Evolutionary conservation across 1,284 basidiomycete genomes (phyloP), one percentile per base, ranked within the genome.

Genomic region (Blastosporella zonata): DNA sequence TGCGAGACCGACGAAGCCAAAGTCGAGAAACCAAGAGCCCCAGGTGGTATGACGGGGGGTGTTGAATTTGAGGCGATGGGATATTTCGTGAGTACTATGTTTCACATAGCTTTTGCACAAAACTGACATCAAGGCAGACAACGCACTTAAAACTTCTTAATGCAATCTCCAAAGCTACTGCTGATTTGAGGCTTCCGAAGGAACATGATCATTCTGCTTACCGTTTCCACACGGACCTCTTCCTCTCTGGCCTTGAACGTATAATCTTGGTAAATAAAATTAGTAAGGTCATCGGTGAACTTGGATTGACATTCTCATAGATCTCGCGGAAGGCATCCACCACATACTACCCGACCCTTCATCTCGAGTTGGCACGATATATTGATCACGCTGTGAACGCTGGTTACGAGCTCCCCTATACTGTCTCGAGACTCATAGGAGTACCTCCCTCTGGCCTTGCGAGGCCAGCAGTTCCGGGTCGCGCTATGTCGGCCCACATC

Each of bases 61-160:
- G 97, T 99, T 8, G 96, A 98, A 65, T 95, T 88, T 63, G 96
- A 99, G 67, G 96, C 96, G 0, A 97, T 98, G 87, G 80, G 79
- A 12, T 98, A 98, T 66, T 82, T 96, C 59, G 93, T 95, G 6
- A 62, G 59, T 87, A 72, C 45, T 6, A 38, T 42, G 46, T 49
- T 27, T 31, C 46, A 43, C 20, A 20, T 9, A 27, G 25, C 25
- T 21, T 10, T 36, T 20, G 20, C 17, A 10, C 15, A 17, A 13
- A 62, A 60, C 64, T 46, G 7, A 13, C 49, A 15, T 5, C 22
- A 23, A 23, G 20, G 29, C 58, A 97, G 93, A 91, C 91, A 0
- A 82, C 75, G 1, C 92, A 97, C 67, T 75, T 97, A 59, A 87
- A 78, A 55, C 77, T 96, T 39, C 65, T 97, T 55, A 97, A 96